Base-by-base conservation (phyloP, 148 eudicot species). In the Fagopyrum homotropicum region DNA sequence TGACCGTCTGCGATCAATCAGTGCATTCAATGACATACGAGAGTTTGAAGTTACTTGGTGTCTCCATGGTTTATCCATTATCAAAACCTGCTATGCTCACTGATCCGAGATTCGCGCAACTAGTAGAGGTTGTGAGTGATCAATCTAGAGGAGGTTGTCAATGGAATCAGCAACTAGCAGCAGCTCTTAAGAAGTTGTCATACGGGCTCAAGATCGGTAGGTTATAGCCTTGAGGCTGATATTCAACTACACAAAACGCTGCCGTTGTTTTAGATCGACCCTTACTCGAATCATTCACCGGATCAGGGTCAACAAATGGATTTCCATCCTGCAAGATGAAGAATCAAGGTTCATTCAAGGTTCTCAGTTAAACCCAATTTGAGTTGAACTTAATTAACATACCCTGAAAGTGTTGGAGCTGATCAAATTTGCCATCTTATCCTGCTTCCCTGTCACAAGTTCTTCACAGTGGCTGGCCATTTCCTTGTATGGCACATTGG, bases 401-500 rank as follows among this genome's bases (percentile, higher is more conserved):
- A 85, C 85, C 88, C 49, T 64, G 45, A 75, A 79, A 73, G 72
- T 61, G 68, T 29, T 61, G 68, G 43, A 26, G 64, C 30, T 79
- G 81, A 88, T 89, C 86, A 95, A 82, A 84, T 84, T 72, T 44
- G 89, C 89, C 97, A 95, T 90, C 82, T 87, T 92, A 83, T 90
- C 86, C 80, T 92, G 92, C 82, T 95, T 95, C 70, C 96, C 97
- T 79, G 80, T 83, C 77, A 85, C 60, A 80, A 95, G 91, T 72
- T 92, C 84, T 83, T 95, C 99, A 82, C 99, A 95, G 72, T 90
- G 91, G 75, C 78, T 79, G 30, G 99, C 89, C 90, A 88, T 95
- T 83, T 95, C 99, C 84, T 84, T 89, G 81, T 88, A 95, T 51
- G 99, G 77, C 72, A 89, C 83, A 80, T 90, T 93, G 19, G 89